phyloP scores from a whole-genome alignment of 176 grass and related monocot genomes.

The Zoysia pacifica region DNA sequence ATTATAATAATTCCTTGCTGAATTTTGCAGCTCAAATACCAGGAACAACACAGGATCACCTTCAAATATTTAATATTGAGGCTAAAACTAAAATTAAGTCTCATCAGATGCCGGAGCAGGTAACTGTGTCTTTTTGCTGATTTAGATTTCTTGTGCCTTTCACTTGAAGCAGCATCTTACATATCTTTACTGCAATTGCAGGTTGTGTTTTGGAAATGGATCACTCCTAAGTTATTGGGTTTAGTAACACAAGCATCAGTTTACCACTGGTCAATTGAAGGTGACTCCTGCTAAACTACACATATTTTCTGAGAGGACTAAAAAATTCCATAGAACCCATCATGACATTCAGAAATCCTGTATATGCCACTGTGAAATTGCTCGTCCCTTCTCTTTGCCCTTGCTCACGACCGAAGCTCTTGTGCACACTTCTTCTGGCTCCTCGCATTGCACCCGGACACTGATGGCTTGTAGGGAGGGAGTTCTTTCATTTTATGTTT shows the following conservation, averaged over 20 bases:
- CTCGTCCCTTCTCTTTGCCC: no score
- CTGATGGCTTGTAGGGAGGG: no score
- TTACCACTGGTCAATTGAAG: conserved; percentile 98
- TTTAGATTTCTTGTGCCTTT: neutral
- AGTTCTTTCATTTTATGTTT: neutral
- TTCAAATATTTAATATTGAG: conserved; percentile 98
- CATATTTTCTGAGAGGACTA: neutral
- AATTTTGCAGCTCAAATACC: conserved; percentile 82
- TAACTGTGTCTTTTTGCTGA: neutral
- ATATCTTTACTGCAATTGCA: conserved; percentile 16
- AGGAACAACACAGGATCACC: conserved; percentile 91
- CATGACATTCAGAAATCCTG: no score
- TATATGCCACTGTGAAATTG: no score
- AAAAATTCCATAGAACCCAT: no score
- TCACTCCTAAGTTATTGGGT: conserved; percentile 77
- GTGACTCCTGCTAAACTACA: conserved; percentile 41
- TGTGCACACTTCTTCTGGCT: no score
- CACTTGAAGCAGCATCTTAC: neutral
- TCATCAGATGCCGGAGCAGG: conserved; percentile 97
- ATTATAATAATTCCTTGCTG: conserved; percentile 15
- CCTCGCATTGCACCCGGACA: no score
- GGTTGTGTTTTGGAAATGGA: conserved; percentile 99
- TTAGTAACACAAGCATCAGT: conserved; percentile 78
- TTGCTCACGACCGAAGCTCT: no score
- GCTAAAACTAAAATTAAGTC: conserved; percentile 93